Percentiles rank a stretch among this genome's conserved stretches.
These are phyloP conservation scores for Schwanniomyces vanrijiae DNA, from an alignment of 805 yeast genomes.

Conservation along the genomic window DNA sequence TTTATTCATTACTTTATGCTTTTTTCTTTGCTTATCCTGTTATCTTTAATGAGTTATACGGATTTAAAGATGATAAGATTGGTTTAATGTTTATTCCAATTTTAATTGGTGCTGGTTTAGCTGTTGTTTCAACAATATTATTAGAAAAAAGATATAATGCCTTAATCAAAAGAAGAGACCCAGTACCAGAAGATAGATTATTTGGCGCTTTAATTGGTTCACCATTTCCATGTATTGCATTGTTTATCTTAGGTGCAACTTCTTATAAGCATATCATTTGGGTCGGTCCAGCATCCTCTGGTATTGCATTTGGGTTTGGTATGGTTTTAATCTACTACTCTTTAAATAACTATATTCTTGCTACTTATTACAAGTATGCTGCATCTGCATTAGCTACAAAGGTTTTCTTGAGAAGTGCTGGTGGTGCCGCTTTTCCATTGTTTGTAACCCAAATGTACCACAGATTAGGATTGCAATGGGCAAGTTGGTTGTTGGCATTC, in stretches of 20 bases:
- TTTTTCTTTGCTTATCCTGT: conserved; percentile 96
- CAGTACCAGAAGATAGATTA: conserved; percentile 78
- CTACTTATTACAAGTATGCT: conserved; percentile 80
- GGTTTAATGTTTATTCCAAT: conserved; percentile 92
- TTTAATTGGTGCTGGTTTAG: conserved; percentile 78
- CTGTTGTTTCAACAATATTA: conserved; percentile 71
- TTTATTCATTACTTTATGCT: conserved; percentile 87
- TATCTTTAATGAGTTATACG: conserved; percentile 75
- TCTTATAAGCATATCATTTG: conserved; percentile 64
- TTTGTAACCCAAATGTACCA: conserved; percentile 82
- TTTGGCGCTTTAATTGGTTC: conserved; percentile 82
- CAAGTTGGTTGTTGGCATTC: conserved; percentile 74
- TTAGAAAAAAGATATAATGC: conserved; percentile 63
- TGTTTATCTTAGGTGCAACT: conserved; percentile 81
- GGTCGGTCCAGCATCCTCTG: conserved; percentile 64
- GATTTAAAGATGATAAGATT: conserved; percentile 70
- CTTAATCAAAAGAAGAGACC: conserved; percentile 52
- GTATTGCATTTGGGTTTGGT: conserved; percentile 60
- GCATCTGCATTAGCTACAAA: conserved; percentile 82
- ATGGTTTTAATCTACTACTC: conserved; percentile 62
- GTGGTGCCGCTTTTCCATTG: conserved; percentile 85
- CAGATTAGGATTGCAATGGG: conserved; percentile 76
- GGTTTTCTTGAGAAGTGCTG: conserved; percentile 76
- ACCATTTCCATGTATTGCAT: conserved; percentile 77
- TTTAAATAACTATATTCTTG: conserved; percentile 80